Evolutionary conservation across 2,329 filamentous ascomycete species (phyloP).

Genomic region (Aspergillus floridensis): DNA sequence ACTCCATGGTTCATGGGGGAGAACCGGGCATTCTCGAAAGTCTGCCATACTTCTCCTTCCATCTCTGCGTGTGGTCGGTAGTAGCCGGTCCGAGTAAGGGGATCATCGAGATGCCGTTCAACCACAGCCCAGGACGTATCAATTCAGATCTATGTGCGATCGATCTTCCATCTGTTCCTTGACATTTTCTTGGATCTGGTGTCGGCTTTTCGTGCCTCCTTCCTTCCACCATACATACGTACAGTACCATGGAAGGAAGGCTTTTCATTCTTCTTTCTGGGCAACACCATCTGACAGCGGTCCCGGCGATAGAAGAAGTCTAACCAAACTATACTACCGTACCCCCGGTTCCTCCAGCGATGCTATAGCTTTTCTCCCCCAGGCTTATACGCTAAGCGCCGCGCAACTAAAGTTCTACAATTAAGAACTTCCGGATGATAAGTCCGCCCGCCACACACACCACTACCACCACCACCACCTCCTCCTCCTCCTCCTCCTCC

Average conservation of each 20-base stretch:
- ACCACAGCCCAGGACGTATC: background rate
- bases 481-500: no score
- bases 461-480: constrained; percentile 3
- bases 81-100: background rate
- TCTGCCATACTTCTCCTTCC: background rate
- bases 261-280: background rate
- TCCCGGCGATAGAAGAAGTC: background rate
- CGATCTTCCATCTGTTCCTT: constrained; percentile 1
- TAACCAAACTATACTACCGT: background rate
- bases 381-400: constrained; percentile 5
- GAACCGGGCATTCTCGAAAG: constrained; percentile 6
- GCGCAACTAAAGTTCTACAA: background rate
- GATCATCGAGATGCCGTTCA: background rate
- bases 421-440: background rate
- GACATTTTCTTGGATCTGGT: background rate
- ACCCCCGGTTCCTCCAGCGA: background rate
- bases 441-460: background rate
- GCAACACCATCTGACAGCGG: background rate
- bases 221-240: background rate
- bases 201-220: background rate
- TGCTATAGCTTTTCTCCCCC: background rate
- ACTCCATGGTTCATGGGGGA: background rate
- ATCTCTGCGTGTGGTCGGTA: background rate
- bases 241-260: background rate
- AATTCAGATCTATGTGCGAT: background rate